phyloP scores from a whole-genome alignment of 2,329 filamentous ascomycete species.

The Aspergillus spinulosporus region DNA sequence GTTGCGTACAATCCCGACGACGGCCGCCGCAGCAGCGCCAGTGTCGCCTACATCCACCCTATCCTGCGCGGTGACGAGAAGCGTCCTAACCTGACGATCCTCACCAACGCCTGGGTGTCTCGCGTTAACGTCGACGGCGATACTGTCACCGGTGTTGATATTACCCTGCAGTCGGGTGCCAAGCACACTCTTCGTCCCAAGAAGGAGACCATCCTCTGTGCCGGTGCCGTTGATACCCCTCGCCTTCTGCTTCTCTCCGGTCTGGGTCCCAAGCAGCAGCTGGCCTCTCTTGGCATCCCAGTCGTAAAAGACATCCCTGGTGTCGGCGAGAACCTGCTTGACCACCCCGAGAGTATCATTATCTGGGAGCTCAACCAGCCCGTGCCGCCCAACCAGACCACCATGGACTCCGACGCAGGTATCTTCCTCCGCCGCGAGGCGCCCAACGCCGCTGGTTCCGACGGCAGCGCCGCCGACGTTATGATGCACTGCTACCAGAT shows the following conservation, averaged over 20 bases:
- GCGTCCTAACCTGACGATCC: slow-evolving; percentile 77
- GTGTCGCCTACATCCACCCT: slow-evolving; percentile 89
- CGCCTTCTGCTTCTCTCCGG: slow-evolving; percentile 60
- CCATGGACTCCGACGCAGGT: slow-evolving; percentile 87
- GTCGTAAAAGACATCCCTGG: slow-evolving; percentile 63
- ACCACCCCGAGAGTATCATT: slow-evolving; percentile 67
- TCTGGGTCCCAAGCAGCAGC: slow-evolving; percentile 54
- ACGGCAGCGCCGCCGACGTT: slow-evolving; percentile 76
- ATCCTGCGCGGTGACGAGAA: slow-evolving; percentile 81
- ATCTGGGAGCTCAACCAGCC: slow-evolving; percentile 79
- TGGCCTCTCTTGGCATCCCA: slow-evolving; percentile 55
- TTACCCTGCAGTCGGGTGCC: slow-evolving; percentile 64
- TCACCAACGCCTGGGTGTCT: slow-evolving; percentile 86
- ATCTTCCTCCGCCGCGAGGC: slow-evolving; percentile 81
- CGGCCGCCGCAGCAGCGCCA: slow-evolving; percentile 79
- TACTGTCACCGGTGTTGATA: slow-evolving; percentile 70
- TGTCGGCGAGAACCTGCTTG: slow-evolving; percentile 64
- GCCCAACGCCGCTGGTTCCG: slow-evolving; percentile 66
- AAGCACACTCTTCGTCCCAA: slow-evolving; percentile 61
- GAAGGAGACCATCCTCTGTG: slow-evolving; percentile 75
- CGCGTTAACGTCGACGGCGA: slow-evolving; percentile 71
- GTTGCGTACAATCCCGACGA: slow-evolving; percentile 89
- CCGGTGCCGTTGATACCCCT: slow-evolving; percentile 79
- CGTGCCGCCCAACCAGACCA: slow-evolving; percentile 76
- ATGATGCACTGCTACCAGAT: slow-evolving; percentile 99